A percentile compares a stretch with the other conserved stretches of the same genome.
Conservation (phyloP, 345 rosid genomes). For the Microthlaspi erraticum region DNA sequence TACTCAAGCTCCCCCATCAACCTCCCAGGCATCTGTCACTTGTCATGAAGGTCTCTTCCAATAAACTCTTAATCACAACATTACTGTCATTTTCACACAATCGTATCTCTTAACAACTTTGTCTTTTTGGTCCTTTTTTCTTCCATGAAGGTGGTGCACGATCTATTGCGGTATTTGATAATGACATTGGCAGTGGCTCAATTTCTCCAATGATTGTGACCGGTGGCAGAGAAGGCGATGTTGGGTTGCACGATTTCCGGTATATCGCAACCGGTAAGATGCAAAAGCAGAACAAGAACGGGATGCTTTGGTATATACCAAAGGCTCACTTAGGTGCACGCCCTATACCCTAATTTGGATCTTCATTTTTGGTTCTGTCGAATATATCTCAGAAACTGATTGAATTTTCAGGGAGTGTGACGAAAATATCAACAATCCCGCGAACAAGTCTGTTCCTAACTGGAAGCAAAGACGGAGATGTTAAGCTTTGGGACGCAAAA, state of each 20-base stretch:
- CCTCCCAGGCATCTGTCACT: slow-evolving; percentile 76
- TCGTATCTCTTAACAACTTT: slow-evolving; percentile 16
- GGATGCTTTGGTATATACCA: slow-evolving; percentile 98
- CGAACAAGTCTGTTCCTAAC: slow-evolving; percentile 87
- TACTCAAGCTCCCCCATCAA: slow-evolving; percentile 88
- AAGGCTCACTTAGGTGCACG: slow-evolving; percentile 88
- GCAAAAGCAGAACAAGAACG: slow-evolving; percentile 68
- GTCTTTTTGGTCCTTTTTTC: background rate
- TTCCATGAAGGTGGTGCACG: slow-evolving; percentile 80
- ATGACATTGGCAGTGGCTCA: slow-evolving; percentile 86
- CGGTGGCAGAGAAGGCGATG: slow-evolving; percentile 91
- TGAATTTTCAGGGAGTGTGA: slow-evolving; percentile 69
- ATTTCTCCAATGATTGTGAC: slow-evolving; percentile 89
- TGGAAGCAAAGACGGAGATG: slow-evolving; percentile 98
- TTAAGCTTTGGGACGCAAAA: slow-evolving; percentile 97
- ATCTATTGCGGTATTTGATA: slow-evolving; percentile 88
- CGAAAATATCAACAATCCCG: slow-evolving; percentile 79
- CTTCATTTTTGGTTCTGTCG: background rate
- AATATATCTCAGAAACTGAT: background rate
- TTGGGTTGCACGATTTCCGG: slow-evolving; percentile 93
- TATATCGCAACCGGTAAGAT: slow-evolving; percentile 86
- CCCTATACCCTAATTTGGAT: slow-evolving; percentile 11
- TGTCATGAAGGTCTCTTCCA: slow-evolving; percentile 82
- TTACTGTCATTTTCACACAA: background rate
- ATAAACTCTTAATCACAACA: background rate